phyloP scores from a whole-genome alignment of 495 filamentous ascomycete species.

The Neurospora sp. region DNA sequence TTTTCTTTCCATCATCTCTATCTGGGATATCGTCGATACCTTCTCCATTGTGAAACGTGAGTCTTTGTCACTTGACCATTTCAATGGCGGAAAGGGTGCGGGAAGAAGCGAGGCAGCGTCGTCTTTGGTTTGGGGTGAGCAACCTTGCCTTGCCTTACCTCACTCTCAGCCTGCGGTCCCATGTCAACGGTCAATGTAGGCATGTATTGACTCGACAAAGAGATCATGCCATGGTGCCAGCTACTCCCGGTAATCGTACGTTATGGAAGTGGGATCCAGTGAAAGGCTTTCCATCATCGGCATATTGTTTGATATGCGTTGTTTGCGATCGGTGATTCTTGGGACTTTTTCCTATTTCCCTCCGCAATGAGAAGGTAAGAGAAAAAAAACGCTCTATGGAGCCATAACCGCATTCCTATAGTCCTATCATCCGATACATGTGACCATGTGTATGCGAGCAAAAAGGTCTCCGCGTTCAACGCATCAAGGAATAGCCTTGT shows the following conservation, averaged over 20 bases:
- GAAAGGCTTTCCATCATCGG: not conserved
- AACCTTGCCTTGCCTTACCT: not conserved
- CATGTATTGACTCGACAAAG: not conserved
- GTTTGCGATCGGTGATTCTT: not conserved
- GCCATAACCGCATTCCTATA: not conserved
- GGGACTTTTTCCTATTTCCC: not conserved
- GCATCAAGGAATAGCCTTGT: not conserved
- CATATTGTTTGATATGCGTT: not conserved
- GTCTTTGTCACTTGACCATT: not conserved
- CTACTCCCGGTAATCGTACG: not conserved
- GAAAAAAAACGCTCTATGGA: not conserved
- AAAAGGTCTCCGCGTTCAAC: not conserved
- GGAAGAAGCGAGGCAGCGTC: not conserved
- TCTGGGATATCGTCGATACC: not conserved
- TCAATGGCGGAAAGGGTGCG: not conserved
- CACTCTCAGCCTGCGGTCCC: not conserved
- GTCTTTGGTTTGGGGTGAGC: not conserved
- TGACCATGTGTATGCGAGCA: not conserved
- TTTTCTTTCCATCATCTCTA: not conserved
- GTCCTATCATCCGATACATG: not conserved
- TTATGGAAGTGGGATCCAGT: not conserved
- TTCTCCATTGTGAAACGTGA: not conserved
- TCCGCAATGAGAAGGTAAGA: not conserved
- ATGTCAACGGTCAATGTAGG: not conserved
- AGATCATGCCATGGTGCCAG: not conserved